Evolutionary conservation across 2,329 filamentous ascomycete genomes (phyloP).

Genomic region (Metarhizium anisopliae): DNA sequence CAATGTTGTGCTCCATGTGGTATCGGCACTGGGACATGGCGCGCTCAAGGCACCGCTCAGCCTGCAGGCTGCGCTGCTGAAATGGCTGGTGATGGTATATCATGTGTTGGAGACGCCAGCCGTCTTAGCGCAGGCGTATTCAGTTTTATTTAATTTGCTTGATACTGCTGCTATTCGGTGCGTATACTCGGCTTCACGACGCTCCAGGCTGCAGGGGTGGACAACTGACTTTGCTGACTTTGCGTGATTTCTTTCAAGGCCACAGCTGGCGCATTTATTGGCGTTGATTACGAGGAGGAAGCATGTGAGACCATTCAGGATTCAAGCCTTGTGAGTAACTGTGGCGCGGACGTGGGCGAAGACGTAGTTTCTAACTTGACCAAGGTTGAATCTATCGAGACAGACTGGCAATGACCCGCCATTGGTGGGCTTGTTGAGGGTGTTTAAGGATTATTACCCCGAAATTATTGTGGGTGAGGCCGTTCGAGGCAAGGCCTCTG

Average conservation of each 20-base stretch:
- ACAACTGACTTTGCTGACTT: not conserved
- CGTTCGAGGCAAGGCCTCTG: slow-evolving; percentile 49
- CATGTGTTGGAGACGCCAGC: slow-evolving; percentile 57
- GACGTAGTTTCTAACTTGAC: not conserved
- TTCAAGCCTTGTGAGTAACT: slow-evolving; percentile 58
- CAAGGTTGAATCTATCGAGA: slow-evolving; percentile 46
- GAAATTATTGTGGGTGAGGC: slow-evolving; percentile 73
- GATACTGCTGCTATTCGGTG: slow-evolving; percentile 71
- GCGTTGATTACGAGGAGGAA: slow-evolving; percentile 71
- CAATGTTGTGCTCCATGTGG: slow-evolving; percentile 52
- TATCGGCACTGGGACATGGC: slow-evolving; percentile 70
- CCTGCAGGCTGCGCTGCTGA: slow-evolving; percentile 62
- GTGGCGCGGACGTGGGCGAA: not conserved
- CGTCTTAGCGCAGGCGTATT: slow-evolving; percentile 60
- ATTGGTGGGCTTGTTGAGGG: slow-evolving; percentile 62
- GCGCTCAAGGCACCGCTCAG: slow-evolving; percentile 63
- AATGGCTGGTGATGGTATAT: slow-evolving; percentile 72
- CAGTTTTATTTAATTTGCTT: slow-evolving; percentile 70
- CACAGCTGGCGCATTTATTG: slow-evolving; percentile 65
- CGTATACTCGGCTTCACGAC: not conserved
- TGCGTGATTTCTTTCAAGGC: slow-evolving; percentile 22
- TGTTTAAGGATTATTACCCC: slow-evolving; percentile 89
- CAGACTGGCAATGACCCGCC: slow-evolving; percentile 64
- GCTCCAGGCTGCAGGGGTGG: not conserved
- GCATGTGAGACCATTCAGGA: slow-evolving; percentile 76